phyloP scores from a whole-genome alignment of 225 moss, liverwort and hornwort genomes.

The Polytrichum formosum region DNA sequence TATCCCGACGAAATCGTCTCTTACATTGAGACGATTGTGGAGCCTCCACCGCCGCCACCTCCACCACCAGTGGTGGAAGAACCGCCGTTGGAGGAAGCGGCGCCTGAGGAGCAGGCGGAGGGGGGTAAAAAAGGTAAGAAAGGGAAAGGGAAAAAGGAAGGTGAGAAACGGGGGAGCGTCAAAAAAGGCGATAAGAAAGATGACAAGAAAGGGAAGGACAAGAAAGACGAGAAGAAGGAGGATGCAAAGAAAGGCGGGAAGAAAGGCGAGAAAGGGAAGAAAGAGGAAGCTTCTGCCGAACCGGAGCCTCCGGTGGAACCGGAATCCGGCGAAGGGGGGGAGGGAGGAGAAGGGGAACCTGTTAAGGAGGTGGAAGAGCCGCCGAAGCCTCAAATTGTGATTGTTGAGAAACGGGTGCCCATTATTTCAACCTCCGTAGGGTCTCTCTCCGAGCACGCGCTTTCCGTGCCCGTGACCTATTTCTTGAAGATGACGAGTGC shows the following conservation, averaged over 20 bases:
- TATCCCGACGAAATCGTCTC: constrained; percentile 42
- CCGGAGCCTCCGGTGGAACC: no score
- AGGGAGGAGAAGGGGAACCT: neutral
- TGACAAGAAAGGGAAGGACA: constrained; percentile 9
- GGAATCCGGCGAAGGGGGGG: neutral
- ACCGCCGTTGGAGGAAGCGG: neutral
- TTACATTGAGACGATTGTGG: constrained; percentile 20
- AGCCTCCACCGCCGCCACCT: neutral
- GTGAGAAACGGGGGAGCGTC: neutral
- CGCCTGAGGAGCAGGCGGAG: neutral
- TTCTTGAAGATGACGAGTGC: constrained; percentile 51
- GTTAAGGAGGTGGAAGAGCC: constrained; percentile 1
- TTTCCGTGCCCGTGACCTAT: constrained; percentile 39
- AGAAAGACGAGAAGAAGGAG: neutral
- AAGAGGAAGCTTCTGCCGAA: neutral
- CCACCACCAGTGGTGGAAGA: neutral
- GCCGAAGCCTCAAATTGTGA: constrained; percentile 37
- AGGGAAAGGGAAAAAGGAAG: neutral
- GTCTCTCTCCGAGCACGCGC: constrained; percentile 25
- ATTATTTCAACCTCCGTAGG: constrained; percentile 48
- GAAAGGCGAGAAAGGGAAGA: constrained; percentile 12
- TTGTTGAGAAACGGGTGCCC: constrained; percentile 11
- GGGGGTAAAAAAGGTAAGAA: neutral
- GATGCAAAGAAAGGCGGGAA: neutral
- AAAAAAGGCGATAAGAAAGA: neutral